A percentile compares a stretch with the other conserved stretches of the same genome.
Conservation (phyloP, 768 basidiomycete species). For the Lentinula raphanica region DNA sequence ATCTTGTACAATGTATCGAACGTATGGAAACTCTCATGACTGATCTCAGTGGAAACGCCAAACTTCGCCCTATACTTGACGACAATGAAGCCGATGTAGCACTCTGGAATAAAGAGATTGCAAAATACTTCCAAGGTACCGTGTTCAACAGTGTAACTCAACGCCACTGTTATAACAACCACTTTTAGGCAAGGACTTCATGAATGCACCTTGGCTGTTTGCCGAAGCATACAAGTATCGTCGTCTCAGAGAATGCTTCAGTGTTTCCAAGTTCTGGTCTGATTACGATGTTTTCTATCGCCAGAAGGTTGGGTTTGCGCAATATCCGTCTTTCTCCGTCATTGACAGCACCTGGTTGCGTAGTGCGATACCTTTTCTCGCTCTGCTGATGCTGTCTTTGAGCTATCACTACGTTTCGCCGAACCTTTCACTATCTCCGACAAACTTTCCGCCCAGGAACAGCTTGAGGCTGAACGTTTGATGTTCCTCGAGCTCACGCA, state of each 20-base stretch:
- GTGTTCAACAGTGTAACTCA: neutral
- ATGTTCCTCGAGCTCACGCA: constrained; percentile 94
- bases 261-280: constrained; percentile 82
- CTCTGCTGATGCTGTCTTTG: constrained; percentile 88
- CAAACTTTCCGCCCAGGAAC: constrained; percentile 46
- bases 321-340: neutral
- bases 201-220: constrained; percentile 96
- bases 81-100: constrained; percentile 84
- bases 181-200: constrained; percentile 72
- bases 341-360: constrained; percentile 8
- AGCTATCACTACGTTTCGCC: constrained; percentile 87
- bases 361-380: constrained; percentile 95
- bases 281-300: constrained; percentile 94
- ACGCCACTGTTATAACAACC: neutral
- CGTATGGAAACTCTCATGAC: constrained; percentile 88
- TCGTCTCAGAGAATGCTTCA: constrained; percentile 90
- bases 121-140: constrained; percentile 86
- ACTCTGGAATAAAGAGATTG: constrained; percentile 96
- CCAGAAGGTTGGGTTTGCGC: constrained; percentile 58
- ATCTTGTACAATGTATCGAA: constrained; percentile 81
- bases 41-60: constrained; percentile 78
- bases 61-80: constrained; percentile 83
- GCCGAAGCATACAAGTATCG: constrained; percentile 94
- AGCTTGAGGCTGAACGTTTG: constrained; percentile 66
- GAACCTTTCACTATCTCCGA: constrained; percentile 69